Conservation (phyloP, 1,284 basidiomycete species). For the Trichosporon sp. region DNA sequence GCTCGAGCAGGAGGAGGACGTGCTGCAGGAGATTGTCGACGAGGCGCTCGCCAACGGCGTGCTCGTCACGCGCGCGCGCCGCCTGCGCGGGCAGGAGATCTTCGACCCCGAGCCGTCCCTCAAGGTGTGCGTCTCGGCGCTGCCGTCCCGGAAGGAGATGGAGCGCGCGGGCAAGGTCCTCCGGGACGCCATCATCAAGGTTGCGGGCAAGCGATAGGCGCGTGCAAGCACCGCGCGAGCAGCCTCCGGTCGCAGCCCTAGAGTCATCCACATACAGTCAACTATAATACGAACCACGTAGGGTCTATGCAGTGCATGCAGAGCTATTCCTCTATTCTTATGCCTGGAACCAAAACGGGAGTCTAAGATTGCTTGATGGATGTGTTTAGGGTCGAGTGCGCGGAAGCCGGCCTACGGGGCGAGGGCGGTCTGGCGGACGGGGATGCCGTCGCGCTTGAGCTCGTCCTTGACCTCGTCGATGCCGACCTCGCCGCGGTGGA, state of each 20-base stretch:
- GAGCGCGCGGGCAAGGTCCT: constrained; percentile 78
- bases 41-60: constrained; percentile 72
- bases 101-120: constrained; percentile 81
- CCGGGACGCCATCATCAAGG: constrained; percentile 70
- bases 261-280: neutral
- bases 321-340: neutral
- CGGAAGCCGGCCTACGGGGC: constrained; percentile 16
- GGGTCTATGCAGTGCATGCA: constrained; percentile 6
- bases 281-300: neutral
- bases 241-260: neutral
- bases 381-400: neutral
- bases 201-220: constrained; percentile 39
- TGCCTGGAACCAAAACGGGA: neutral
- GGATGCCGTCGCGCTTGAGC: constrained; percentile 56
- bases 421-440: constrained; percentile 30
- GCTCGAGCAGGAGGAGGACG: constrained; percentile 65
- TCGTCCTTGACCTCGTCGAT: constrained; percentile 63
- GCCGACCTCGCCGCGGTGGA: constrained; percentile 82
- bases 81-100: constrained; percentile 74
- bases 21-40: constrained; percentile 84
- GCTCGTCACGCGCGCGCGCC: constrained; percentile 73
- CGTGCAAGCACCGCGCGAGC: neutral
- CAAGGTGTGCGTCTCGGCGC: constrained; percentile 72
- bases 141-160: constrained; percentile 78
- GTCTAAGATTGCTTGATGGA: neutral